Percentiles rank a stretch among this genome's conserved stretches.
phyloP scores from a whole-genome alignment of 1,139 yeast genomes.

The Kodamaea fungicola region DNA sequence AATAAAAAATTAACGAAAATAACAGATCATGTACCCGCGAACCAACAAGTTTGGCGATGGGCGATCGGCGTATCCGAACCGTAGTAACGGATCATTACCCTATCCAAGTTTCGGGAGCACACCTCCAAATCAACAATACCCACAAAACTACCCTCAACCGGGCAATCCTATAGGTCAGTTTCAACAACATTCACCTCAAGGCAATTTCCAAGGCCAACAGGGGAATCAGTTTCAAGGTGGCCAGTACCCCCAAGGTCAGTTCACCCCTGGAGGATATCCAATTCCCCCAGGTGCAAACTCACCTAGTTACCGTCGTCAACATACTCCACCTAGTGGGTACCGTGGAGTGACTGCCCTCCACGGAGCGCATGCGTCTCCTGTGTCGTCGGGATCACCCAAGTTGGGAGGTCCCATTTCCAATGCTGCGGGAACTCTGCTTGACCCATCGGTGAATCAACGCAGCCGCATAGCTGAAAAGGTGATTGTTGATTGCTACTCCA shows the following conservation, averaged over 20 bases:
- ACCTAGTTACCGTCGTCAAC: slow-evolving; percentile 1
- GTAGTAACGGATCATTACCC: not conserved
- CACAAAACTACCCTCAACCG: slow-evolving; percentile 3
- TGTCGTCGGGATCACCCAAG: slow-evolving; percentile 3
- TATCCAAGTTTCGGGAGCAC: not conserved
- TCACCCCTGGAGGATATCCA: not conserved
- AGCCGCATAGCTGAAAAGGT: slow-evolving; percentile 29
- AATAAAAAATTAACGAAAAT: not conserved
- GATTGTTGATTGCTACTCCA: slow-evolving; percentile 41
- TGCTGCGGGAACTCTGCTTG: not conserved
- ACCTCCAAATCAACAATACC: not conserved
- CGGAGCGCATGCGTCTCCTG: slow-evolving; percentile 3
- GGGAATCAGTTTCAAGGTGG: slow-evolving; percentile 1
- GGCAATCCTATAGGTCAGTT: slow-evolving; percentile 2
- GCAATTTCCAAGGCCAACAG: slow-evolving; percentile 2
- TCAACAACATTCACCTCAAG: not conserved
- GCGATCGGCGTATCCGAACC: not conserved
- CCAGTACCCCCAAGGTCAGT: not conserved
- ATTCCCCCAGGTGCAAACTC: slow-evolving; percentile 1
- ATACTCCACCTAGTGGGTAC: slow-evolving; percentile 1
- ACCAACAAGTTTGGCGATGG: not conserved
- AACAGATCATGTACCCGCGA: slow-evolving; percentile 3
- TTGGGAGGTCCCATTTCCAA: slow-evolving; percentile 5
- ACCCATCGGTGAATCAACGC: slow-evolving; percentile 10
- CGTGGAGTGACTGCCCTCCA: slow-evolving; percentile 5